A percentile compares a stretch with the other conserved stretches of the same genome.
phyloP scores from a whole-genome alignment of 768 basidiomycete species.

The Amyloporia xantha region DNA sequence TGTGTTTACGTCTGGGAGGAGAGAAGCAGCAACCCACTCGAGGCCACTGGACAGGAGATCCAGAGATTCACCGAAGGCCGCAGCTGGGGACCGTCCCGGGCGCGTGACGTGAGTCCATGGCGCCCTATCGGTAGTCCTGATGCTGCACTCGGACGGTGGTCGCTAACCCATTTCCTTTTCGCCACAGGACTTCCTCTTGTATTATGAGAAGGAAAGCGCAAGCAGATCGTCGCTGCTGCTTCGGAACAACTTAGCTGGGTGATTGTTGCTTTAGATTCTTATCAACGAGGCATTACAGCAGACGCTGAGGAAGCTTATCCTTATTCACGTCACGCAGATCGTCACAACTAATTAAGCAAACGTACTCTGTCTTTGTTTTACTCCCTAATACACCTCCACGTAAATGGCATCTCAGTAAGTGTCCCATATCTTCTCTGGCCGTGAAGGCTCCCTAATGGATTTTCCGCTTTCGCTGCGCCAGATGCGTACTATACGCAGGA shows the following conservation, averaged over 20 bases:
- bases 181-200: constrained; percentile 31
- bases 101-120: constrained; percentile 23
- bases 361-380: constrained; percentile 32
- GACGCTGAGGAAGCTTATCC: not conserved
- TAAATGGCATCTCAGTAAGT: constrained; percentile 35
- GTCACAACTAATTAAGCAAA: constrained; percentile 31
- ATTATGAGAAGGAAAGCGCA: constrained; percentile 31
- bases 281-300: not conserved
- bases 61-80: constrained; percentile 33
- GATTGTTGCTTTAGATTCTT: constrained; percentile 1
- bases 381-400: constrained; percentile 18
- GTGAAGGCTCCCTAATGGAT: not conserved
- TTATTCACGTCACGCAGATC: constrained; percentile 12
- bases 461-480: constrained; percentile 22
- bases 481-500: constrained; percentile 76
- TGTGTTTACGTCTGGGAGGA: constrained; percentile 36
- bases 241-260: constrained; percentile 20
- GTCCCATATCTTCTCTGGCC: too few species aligned
- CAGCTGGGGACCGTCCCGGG: constrained; percentile 33
- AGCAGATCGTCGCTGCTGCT: constrained; percentile 18
- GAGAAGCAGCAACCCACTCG: constrained; percentile 26
- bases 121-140: constrained; percentile 1
- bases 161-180: constrained; percentile 4
- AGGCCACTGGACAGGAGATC: constrained; percentile 29
- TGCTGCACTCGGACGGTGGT: too few species aligned